Evolutionary conservation across 148 eudicot genomes (phyloP).

Genomic region (Persicaria tinctoria): DNA sequence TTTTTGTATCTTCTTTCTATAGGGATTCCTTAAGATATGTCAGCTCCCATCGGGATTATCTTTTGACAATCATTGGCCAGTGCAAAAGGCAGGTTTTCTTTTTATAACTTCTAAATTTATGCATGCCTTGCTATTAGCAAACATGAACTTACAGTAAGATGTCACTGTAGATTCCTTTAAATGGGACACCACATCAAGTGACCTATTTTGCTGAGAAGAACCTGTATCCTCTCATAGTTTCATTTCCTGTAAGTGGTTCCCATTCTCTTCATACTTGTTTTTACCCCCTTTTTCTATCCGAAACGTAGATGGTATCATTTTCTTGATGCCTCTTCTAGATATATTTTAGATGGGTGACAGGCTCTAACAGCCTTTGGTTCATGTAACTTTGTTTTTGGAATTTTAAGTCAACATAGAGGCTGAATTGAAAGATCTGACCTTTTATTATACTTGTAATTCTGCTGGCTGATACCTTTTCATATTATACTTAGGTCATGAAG

Average conservation of each 20-base stretch:
- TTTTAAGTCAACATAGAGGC: not conserved
- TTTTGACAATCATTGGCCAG: slow-evolving; percentile 96
- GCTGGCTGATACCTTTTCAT: slow-evolving; percentile 3
- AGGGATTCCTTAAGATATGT: slow-evolving; percentile 91
- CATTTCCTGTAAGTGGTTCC: slow-evolving; percentile 68
- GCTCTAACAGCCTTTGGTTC: not conserved
- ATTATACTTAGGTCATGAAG: slow-evolving; percentile 55
- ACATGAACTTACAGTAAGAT: slow-evolving; percentile 13
- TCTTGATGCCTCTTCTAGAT: not conserved
- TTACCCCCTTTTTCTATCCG: not conserved
- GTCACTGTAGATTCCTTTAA: slow-evolving; percentile 64
- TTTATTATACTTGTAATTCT: not conserved
- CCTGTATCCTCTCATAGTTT: slow-evolving; percentile 82
- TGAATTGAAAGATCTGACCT: not conserved
- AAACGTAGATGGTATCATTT: not conserved
- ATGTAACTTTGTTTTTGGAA: not conserved
- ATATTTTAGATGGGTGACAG: not conserved
- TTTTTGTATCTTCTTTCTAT: slow-evolving; percentile 10
- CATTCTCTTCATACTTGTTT: not conserved
- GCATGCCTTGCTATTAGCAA: not conserved
- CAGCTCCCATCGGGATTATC: slow-evolving; percentile 64
- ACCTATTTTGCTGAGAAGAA: slow-evolving; percentile 93
- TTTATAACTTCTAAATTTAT: slow-evolving; percentile 4
- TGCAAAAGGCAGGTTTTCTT: slow-evolving; percentile 54
- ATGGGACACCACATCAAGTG: slow-evolving; percentile 98